A percentile compares a stretch with the other conserved stretches of the same genome.
Evolutionary conservation across 805 yeast species (phyloP).

Genomic region (Barnettozyma salicaria): DNA sequence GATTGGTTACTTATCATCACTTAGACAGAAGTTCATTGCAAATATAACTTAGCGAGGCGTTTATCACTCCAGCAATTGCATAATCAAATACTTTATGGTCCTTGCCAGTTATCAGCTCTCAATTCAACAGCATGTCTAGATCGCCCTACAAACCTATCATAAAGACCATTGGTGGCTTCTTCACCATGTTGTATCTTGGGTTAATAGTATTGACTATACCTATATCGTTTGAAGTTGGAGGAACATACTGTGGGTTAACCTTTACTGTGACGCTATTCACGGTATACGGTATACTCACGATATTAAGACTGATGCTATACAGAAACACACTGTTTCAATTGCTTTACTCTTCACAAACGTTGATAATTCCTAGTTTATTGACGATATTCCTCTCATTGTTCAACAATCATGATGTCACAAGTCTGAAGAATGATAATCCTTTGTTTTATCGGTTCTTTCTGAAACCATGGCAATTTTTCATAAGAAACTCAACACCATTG

Average conservation of each 20-base stretch:
- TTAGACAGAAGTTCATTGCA: too few relatives aligned
- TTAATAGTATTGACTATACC: slow-evolving; percentile 81
- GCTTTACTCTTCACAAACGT: slow-evolving; percentile 74
- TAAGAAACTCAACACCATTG: slow-evolving; percentile 79
- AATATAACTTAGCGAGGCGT: too few relatives aligned
- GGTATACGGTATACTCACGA: slow-evolving; percentile 66
- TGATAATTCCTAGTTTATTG: slow-evolving; percentile 74
- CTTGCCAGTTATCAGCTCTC: background rate
- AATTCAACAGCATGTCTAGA: slow-evolving; percentile 3
- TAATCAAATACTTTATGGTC: background rate
- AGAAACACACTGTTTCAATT: slow-evolving; percentile 29
- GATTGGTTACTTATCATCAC: too few relatives aligned
- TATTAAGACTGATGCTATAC: slow-evolving; percentile 51
- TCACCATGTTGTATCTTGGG: slow-evolving; percentile 56
- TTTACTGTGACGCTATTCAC: slow-evolving; percentile 69
- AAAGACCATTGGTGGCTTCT: slow-evolving; percentile 25
- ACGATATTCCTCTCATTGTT: slow-evolving; percentile 60
- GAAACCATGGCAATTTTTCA: slow-evolving; percentile 62
- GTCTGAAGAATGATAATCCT: slow-evolving; percentile 19
- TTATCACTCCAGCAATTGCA: background rate
- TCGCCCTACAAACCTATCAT: slow-evolving; percentile 10
- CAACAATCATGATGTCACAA: slow-evolving; percentile 28
- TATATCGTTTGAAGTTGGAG: slow-evolving; percentile 90
- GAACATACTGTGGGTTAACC: slow-evolving; percentile 81
- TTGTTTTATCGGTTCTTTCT: slow-evolving; percentile 35